Base-by-base conservation (phyloP, 1,139 yeast genomes). In the Protomyces macrosporus region DNA sequence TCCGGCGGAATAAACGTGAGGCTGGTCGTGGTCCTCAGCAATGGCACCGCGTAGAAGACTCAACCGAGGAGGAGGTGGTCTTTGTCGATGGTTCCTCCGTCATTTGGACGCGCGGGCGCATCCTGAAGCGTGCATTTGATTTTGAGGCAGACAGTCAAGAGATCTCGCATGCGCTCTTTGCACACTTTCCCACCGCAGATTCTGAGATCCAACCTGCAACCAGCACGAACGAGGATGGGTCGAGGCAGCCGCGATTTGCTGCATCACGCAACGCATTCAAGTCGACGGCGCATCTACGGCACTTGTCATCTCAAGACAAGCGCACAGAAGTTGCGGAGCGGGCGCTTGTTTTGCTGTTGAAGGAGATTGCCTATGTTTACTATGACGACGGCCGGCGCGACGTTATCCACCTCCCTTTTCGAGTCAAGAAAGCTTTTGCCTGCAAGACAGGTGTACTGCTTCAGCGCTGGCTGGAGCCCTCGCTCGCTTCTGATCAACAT, bases 371-470 rank as follows among this genome's bases (percentile, higher is more conserved):
- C 3, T 77, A 85, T 67, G 77, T 87, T 0, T 87, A 86, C 72
- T 53, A 54, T 1, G 77, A 82, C 45, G 78, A 82, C 1, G 62
- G 62, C 9, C 51, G 62, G 9, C 23, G 62, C 10, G 82, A 83
- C 69, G 78, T 82, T 3, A 80, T 84, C 35, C 84, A 83, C 68
- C 79, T 88, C 65, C 91, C 96, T 0, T 87, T 88, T 67, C 74
- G 75, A 4, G 78, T 87, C 54, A 78, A 76, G 55, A 75, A 75
- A 32, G 90, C 86, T 0, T 78, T 85, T 63, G 79, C 85, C 0
- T 85, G 83, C 68, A 85, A 83, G 55, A 79, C 80, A 32, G 96
- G 96, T 0, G 70, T 87, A n/a, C 73, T 86, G 0, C 71, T 87
- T 34, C 88, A 86, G 70, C 77, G 83, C 53, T 81, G 79, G 59